Evolutionary conservation across 192 early-diverging fungal species (phyloP).

Genomic region (Linnemannia zychae): DNA sequence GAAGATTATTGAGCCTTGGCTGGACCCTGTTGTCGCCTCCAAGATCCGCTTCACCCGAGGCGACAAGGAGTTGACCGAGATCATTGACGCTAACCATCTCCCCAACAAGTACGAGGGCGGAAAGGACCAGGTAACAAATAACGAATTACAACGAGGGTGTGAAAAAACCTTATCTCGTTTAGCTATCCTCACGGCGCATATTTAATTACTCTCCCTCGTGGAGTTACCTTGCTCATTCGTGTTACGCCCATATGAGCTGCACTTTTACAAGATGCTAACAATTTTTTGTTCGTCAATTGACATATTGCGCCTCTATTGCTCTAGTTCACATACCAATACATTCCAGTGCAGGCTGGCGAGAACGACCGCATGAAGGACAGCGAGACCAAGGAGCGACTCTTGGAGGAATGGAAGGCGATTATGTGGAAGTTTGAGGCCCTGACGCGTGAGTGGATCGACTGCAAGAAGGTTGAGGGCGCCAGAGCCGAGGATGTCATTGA

Average conservation of each 20-base stretch:
- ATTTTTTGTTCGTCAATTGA: not conserved
- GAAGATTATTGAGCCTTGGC: constrained; percentile 85
- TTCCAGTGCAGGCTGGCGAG: constrained; percentile 35
- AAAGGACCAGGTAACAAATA: constrained; percentile 28
- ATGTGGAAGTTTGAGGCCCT: constrained; percentile 63
- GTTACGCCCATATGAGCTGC: not conserved
- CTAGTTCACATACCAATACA: constrained; percentile 67
- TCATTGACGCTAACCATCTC: constrained; percentile 72
- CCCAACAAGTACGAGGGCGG: constrained; percentile 73
- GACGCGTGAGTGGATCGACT: constrained; percentile 64
- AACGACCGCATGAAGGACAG: constrained; percentile 66
- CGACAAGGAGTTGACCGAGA: constrained; percentile 72
- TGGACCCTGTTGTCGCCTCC: constrained; percentile 92
- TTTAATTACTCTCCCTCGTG: not conserved
- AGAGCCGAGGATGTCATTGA: constrained; percentile 54
- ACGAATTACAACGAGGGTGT: not conserved
- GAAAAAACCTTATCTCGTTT: not conserved
- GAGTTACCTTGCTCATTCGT: not conserved
- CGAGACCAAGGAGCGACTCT: constrained; percentile 38
- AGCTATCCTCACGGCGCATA: not conserved
- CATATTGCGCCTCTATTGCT: too few species aligned
- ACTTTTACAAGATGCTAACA: not conserved
- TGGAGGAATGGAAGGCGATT: constrained; percentile 46
- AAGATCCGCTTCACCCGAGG: constrained; percentile 85
- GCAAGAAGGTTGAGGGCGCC: constrained; percentile 25